Evolutionary conservation across 2,329 filamentous ascomycete genomes (phyloP).

Genomic region (Pseudomassariella vexata): DNA sequence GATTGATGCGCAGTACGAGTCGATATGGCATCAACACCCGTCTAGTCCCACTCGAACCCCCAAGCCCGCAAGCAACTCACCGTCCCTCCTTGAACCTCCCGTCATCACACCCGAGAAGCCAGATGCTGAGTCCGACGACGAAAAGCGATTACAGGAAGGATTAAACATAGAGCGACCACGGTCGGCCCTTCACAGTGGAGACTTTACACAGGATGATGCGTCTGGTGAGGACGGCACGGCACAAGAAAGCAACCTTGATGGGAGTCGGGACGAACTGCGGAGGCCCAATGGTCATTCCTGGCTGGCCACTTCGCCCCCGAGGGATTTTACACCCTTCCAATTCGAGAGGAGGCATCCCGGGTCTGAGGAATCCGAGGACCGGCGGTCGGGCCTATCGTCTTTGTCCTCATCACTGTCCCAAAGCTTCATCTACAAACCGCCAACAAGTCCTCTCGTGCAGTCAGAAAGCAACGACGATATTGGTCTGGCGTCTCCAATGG

Average conservation of each 20-base stretch:
- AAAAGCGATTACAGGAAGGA: slow-evolving; percentile 44
- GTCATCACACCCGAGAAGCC: slow-evolving; percentile 42
- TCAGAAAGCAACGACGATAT: slow-evolving; percentile 79
- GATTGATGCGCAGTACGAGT: slow-evolving; percentile 23
- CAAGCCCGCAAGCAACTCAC: slow-evolving; percentile 27
- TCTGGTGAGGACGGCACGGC: slow-evolving; percentile 15
- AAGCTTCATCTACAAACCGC: slow-evolving; percentile 78
- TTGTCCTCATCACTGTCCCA: slow-evolving; percentile 68
- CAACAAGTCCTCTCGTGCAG: slow-evolving; percentile 88
- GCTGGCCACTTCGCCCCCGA: slow-evolving; percentile 51
- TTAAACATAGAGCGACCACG: slow-evolving; percentile 73
- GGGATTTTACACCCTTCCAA: slow-evolving; percentile 41
- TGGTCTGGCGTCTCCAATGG: slow-evolving; percentile 52
- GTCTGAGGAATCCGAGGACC: slow-evolving; percentile 28
- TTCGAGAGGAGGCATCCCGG: slow-evolving; percentile 29
- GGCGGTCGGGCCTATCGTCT: slow-evolving; percentile 48
- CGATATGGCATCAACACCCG: slow-evolving; percentile 29
- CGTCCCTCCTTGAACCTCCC: slow-evolving; percentile 37
- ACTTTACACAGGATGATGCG: slow-evolving; percentile 50
- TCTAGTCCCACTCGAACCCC: slow-evolving; percentile 30
- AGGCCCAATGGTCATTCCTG: slow-evolving; percentile 28
- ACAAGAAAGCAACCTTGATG: slow-evolving; percentile 14
- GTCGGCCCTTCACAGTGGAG: slow-evolving; percentile 66
- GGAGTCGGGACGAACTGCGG: slow-evolving; percentile 10
- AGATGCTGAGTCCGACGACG: slow-evolving; percentile 26